Percentiles rank a stretch among this genome's conserved stretches.
Conservation (phyloP, 164 flowering plant genomes). For the Kingdonia uniflora region DNA sequence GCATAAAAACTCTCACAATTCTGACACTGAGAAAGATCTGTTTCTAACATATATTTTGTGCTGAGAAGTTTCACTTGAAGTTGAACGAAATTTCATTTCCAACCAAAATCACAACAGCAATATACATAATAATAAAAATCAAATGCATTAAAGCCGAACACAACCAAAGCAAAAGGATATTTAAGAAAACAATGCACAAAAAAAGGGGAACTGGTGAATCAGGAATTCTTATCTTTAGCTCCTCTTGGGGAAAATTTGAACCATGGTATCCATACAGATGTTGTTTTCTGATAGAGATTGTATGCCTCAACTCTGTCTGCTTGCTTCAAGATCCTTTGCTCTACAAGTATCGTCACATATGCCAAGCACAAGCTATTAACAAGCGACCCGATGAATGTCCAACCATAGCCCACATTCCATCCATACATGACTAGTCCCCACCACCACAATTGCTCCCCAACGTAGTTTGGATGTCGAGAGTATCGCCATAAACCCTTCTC, state of each 20-base stretch:
- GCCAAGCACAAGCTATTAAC: slow-evolving; percentile 63
- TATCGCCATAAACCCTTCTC: slow-evolving; percentile 75
- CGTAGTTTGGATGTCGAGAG: slow-evolving; percentile 87
- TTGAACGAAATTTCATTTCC: not conserved
- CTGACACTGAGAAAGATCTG: slow-evolving; percentile 3
- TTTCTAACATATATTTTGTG: slow-evolving; percentile 7
- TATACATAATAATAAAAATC: not conserved
- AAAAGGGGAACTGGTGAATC: slow-evolving; percentile 11
- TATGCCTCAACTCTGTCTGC: slow-evolving; percentile 67
- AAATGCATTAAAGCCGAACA: not conserved
- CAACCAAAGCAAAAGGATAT: slow-evolving; percentile 6
- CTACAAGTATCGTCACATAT: slow-evolving; percentile 79
- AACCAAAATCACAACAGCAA: not conserved
- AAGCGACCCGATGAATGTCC: slow-evolving; percentile 69
- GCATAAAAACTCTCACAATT: too few species aligned
- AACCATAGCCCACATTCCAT: slow-evolving; percentile 70
- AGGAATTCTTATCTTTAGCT: slow-evolving; percentile 36
- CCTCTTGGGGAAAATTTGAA: slow-evolving; percentile 42
- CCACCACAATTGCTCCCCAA: slow-evolving; percentile 99
- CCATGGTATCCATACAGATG: slow-evolving; percentile 97
- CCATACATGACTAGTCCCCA: slow-evolving; percentile 82
- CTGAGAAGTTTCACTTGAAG: not conserved
- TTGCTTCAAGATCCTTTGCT: slow-evolving; percentile 63
- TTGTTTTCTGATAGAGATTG: slow-evolving; percentile 63
- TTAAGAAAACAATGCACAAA: not conserved